Percentiles rank a stretch among this genome's conserved stretches.
These are phyloP conservation scores for Cadophora gregata DNA, from an alignment of 2,329 filamentous ascomycete genomes.

Conservation along the genomic window DNA sequence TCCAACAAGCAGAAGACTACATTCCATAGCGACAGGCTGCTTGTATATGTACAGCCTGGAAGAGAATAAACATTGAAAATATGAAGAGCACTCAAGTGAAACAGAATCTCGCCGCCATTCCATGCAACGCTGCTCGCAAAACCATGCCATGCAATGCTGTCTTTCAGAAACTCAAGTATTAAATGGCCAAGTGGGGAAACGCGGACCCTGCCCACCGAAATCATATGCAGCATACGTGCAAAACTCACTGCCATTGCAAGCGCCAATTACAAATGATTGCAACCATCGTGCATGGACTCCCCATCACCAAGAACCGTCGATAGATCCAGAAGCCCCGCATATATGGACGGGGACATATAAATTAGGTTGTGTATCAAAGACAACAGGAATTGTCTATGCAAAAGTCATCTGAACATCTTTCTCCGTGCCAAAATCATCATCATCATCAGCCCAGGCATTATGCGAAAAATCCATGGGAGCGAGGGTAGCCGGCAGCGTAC, in stretches of 20 bases:
- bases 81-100: not conserved
- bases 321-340: constrained; percentile 1
- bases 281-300: not conserved
- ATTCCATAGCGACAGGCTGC: not conserved
- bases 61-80: not conserved
- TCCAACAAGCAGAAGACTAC: not conserved
- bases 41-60: not conserved
- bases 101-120: not conserved
- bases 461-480: constrained; percentile 43
- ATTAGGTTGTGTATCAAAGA: too few species aligned
- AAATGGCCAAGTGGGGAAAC: not conserved
- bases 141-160: not conserved
- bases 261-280: constrained; percentile 7
- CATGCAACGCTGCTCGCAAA: constrained; percentile 1
- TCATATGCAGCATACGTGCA: not conserved
- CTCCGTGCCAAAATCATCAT: constrained; percentile 74
- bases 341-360: not conserved
- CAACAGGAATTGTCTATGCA: constrained; percentile 48
- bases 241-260: not conserved
- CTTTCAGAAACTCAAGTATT: not conserved
- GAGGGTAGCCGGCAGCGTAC: constrained; percentile 57
- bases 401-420: constrained; percentile 84
- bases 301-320: not conserved
- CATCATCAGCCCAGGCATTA: constrained; percentile 76
- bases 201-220: not conserved